Conservation (phyloP, 441 rosid genomes). For the Caryocar brasiliense region DNA sequence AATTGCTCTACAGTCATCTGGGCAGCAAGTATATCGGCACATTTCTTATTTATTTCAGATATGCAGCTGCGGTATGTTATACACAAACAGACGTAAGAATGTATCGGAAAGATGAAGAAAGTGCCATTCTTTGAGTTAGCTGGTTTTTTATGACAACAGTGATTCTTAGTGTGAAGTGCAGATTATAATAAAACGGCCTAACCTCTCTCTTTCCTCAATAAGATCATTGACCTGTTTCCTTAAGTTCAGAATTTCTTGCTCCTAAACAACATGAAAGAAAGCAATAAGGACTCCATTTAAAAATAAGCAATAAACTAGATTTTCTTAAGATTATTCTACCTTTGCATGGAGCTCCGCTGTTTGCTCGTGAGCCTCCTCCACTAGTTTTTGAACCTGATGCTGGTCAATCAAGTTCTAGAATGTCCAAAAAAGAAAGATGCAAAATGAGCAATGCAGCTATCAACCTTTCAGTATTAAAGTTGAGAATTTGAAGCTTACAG, state of each 20-base stretch:
- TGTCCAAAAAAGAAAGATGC: slow-evolving; percentile 11
- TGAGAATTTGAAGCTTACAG: slow-evolving; percentile 41
- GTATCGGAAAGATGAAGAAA: too few relatives aligned
- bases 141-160: too few relatives aligned
- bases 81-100: too few relatives aligned
- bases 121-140: too few relatives aligned
- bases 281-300: background rate
- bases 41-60: slow-evolving; percentile 46
- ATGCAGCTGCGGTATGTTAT: slow-evolving; percentile 54
- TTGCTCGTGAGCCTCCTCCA: slow-evolving; percentile 62
- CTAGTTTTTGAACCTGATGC: slow-evolving; percentile 55
- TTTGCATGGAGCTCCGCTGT: slow-evolving; percentile 50
- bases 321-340: slow-evolving; percentile 24
- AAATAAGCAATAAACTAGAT: background rate
- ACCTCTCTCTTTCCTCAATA: slow-evolving; percentile 69
- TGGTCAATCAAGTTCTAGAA: slow-evolving; percentile 71
- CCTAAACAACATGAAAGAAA: slow-evolving; percentile 29
- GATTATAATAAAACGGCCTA: slow-evolving; percentile 11
- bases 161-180: background rate
- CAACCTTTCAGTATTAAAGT: slow-evolving; percentile 3
- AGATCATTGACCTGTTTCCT: slow-evolving; percentile 47
- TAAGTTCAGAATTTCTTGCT: slow-evolving; percentile 55
- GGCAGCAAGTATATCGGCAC: slow-evolving; percentile 51
- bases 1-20: slow-evolving; percentile 63
- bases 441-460: slow-evolving; percentile 7